These are phyloP conservation scores for Penicillium goetzii DNA, from an alignment of 495 filamentous ascomycete genomes.

Conservation along the genomic window DNA sequence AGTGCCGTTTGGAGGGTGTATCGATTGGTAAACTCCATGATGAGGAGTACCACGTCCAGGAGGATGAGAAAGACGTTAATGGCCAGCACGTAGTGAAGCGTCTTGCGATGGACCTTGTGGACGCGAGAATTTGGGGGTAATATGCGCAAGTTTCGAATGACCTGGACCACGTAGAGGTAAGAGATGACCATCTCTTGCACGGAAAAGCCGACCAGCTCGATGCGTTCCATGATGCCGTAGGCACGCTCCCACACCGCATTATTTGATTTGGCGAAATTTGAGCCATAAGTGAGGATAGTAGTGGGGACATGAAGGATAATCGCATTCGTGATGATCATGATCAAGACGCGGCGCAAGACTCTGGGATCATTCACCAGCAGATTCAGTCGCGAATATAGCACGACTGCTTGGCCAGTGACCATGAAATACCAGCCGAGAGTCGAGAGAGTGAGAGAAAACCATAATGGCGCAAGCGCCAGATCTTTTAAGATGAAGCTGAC, in stretches of 20 bases:
- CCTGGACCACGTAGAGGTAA: slow-evolving; percentile 52
- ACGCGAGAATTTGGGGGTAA: slow-evolving; percentile 25
- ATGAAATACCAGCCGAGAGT: slow-evolving; percentile 48
- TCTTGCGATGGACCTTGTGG: slow-evolving; percentile 29
- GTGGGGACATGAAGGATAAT: slow-evolving; percentile 46
- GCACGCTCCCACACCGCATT: slow-evolving; percentile 10
- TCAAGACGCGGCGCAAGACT: slow-evolving; percentile 33
- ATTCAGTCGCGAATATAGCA: slow-evolving; percentile 44
- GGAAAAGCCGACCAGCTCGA: slow-evolving; percentile 50
- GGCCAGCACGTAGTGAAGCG: slow-evolving; percentile 45
- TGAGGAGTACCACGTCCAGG: slow-evolving; percentile 33
- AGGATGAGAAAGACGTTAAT: slow-evolving; percentile 45
- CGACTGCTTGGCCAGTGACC: slow-evolving; percentile 45
- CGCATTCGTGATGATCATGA: slow-evolving; percentile 43
- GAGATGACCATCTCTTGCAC: slow-evolving; percentile 56
- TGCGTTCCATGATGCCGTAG: slow-evolving; percentile 50
- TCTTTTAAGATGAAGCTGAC: slow-evolving; percentile 46
- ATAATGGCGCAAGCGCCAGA: slow-evolving; percentile 27
- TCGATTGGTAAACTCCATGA: slow-evolving; percentile 19
- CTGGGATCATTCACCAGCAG: slow-evolving; percentile 38
- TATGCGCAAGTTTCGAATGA: slow-evolving; percentile 34
- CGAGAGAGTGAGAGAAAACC: slow-evolving; percentile 39
- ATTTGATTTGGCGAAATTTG: slow-evolving; percentile 26
- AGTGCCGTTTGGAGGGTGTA: slow-evolving; percentile 19
- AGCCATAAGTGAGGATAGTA: slow-evolving; percentile 43